Evolutionary conservation across 2,329 filamentous ascomycete genomes (phyloP), one percentile per base, ranked within the genome.

Genomic region (Bipolaris gigantea): DNA sequence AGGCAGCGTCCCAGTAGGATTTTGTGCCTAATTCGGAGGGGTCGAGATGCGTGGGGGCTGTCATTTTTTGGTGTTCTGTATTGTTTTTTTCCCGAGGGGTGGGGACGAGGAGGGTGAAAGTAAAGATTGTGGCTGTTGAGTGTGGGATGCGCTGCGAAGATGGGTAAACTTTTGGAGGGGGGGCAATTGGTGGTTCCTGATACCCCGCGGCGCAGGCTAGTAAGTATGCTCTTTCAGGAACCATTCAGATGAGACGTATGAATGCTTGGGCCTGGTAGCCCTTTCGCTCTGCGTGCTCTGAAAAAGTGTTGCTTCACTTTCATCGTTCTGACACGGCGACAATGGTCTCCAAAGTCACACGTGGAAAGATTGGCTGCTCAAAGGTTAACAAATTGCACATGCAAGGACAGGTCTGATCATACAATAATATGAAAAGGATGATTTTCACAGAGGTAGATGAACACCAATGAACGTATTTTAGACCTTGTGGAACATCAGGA

Each of bases 21-120:
- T 91, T 96, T 27, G 91, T 96, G 46, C 93, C 93, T 27, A 97
- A 84, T 73, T 84, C 71, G 80, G 83, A 96, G 16, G 92, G 90
- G 61, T 89, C 83, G 23, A 96, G 86, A 65, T 73, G 66, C 8
- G 63, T 62, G 2, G 63, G 67, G 1, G 50, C 52, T 3, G 66
- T 50, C 65, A 69, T 46, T 13, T 18, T 18, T 35, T n/a, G 32
- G 5, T 15, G 19, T 36, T 7, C 13, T 66, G 15, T 23, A 2
- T 7, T 16, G 25, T 1, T 3, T 5, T 1, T 2, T 13, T 30
- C 13, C 13, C 11, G 25, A 27, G 10, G 32, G 23, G 23, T 15
- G 32, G 16, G 9, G 6, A 18, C 3, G 9, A 9, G 27, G 32
- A 35, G n/a, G 6, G n/a, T 1, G 40, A 18, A 5, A 32, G 11